These are phyloP conservation scores for Suhomyces ambrosiae DNA, from an alignment of 1,139 yeast genomes.

Conservation along the genomic window DNA sequence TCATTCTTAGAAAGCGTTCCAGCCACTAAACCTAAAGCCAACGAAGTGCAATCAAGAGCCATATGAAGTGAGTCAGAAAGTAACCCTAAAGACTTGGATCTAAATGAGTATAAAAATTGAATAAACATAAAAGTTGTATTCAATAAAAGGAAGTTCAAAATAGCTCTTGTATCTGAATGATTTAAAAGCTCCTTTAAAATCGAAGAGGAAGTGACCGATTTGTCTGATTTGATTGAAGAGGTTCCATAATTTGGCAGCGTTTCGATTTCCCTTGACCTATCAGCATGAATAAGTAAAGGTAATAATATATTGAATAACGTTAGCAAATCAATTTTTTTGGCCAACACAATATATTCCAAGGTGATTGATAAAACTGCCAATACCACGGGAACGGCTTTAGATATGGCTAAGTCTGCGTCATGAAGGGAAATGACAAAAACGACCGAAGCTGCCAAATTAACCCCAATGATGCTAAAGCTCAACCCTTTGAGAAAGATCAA, in stretches of 20 bases:
- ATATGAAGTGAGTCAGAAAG: conserved; percentile 92
- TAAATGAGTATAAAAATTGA: conserved; percentile 85
- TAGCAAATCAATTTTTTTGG: conserved; percentile 13
- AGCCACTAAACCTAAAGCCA: conserved; percentile 87
- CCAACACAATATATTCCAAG: conserved; percentile 27
- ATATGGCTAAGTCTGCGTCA: conserved; percentile 24
- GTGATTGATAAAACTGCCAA: conserved; percentile 23
- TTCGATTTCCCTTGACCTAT: conserved; percentile 14
- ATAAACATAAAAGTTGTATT: conserved; percentile 94
- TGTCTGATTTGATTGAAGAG: conserved; percentile 2
- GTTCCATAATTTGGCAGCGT: conserved; percentile 5
- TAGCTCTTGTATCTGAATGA: conserved; percentile 81
- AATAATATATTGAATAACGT: conserved; percentile 17
- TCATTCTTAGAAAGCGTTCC: conserved; percentile 57
- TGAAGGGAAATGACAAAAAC: conserved; percentile 30
- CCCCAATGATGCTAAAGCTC: conserved; percentile 27
- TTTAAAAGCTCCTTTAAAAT: conserved; percentile 45
- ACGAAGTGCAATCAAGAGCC: conserved; percentile 92
- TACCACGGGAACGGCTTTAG: conserved; percentile 21
- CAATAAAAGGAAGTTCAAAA: conserved; percentile 80
- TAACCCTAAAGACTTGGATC: conserved; percentile 89
- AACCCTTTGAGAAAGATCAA: conserved; percentile 10
- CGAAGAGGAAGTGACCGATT: conserved; percentile 14
- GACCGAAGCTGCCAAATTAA: conserved; percentile 26
- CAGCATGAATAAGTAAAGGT: conserved; percentile 23